Base-by-base conservation (phyloP, 2,329 filamentous ascomycete genomes). In the Lasiodiplodia hormozganensis region DNA sequence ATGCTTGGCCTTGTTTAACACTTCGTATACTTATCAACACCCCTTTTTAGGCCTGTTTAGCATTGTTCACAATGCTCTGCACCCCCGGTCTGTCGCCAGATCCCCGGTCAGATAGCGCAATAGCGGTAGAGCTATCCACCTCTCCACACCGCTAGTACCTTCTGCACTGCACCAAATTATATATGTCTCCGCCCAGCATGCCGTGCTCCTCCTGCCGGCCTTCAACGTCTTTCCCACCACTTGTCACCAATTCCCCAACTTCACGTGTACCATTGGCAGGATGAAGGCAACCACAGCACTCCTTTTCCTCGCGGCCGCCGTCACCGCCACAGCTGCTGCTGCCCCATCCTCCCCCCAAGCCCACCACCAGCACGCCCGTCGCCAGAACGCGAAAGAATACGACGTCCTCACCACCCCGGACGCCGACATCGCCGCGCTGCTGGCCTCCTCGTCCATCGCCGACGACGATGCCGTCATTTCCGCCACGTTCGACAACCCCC, bases 401-500 rank as follows among this genome's bases (percentile, higher is more conserved):
- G 65, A 67, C 16, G 23, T 67, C 31, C 54, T 67, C n/a, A 23
- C 56, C 23, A 7, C 53, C 7, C 56, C 65, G 1, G 31, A 18
- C 18, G 54, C 65, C n/a, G 65, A 67, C 31, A 21, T 67, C 23
- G 28, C 54, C 12, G 43, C 54, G 31, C 25, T 67, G 1, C 31
- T 67, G 6, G 40, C 40, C 31, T 7, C 31, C 31, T 34, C 8
- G 31, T 7, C 31, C 7, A 28, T 67, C 2, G 8, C 54, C 0
- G 16, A 25, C 6, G 54, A 49, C 12, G 51, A 53, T 10, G 43
- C 52, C 7, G 28, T 18, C 31, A 54, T 67, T 34, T 58, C 25
- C 23, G 47, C 53, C 25, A 67, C 65, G 2, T 67, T 58, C 54
- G 43, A 57, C 54, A 67, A 67, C 21, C 31, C 53, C 12, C 56